phyloP scores from a whole-genome alignment of 2,329 filamentous ascomycete species.

The Colletotrichum cuscutae region DNA sequence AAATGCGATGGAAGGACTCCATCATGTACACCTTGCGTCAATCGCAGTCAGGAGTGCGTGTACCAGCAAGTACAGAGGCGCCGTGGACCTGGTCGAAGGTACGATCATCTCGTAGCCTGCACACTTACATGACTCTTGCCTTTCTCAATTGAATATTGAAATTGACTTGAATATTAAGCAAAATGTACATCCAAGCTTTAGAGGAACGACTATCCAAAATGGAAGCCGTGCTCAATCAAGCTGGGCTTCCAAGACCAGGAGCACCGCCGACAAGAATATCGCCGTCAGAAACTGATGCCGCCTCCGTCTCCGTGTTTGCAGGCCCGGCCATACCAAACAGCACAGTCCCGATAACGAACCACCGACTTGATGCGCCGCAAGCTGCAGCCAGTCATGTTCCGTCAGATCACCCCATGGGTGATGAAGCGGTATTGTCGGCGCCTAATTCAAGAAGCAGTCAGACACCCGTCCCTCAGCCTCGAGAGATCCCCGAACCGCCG shows the following conservation, averaged over 20 bases:
- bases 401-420: constrained; percentile 5
- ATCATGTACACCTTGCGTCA: constrained; percentile 28
- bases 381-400: not conserved
- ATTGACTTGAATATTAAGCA: constrained; percentile 1
- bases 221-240: constrained; percentile 26
- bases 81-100: constrained; percentile 32
- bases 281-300: constrained; percentile 26
- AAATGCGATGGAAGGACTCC: constrained; percentile 30
- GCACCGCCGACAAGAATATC: constrained; percentile 23
- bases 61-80: constrained; percentile 31
- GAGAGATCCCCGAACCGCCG: not conserved
- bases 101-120: not conserved
- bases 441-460: not conserved
- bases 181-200: constrained; percentile 31
- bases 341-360: not conserved
- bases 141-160: not conserved
- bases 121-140: not conserved
- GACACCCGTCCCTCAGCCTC: not conserved
- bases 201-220: constrained; percentile 34
- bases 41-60: constrained; percentile 18
- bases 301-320: constrained; percentile 18
- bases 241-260: constrained; percentile 21
- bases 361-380: constrained; percentile 3
- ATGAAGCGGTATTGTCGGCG: not conserved
- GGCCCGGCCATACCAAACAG: not conserved